Base-by-base conservation (phyloP, 2,329 filamentous ascomycete species). In the Claviceps quebecensis region DNA sequence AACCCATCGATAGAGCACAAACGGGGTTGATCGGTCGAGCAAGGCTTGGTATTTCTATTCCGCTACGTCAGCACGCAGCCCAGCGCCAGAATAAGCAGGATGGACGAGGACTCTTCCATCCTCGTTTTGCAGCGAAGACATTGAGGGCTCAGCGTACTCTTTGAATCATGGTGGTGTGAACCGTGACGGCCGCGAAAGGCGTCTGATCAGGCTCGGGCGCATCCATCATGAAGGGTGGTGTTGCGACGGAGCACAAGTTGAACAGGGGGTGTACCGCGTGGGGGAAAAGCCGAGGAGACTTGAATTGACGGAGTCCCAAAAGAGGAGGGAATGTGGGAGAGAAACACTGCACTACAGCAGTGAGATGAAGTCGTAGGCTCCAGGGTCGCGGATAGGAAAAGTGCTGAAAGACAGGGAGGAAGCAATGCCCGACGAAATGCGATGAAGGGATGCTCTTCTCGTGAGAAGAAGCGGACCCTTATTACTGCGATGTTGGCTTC, bases 11-110 rank as follows among this genome's bases (percentile, higher is more conserved):
- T 97, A 95, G 53, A 84, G 73, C 51, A 89, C 83, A 69, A 81
- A 94, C 14, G 93, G 93, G 9, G 91, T 97, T 49, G 86, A 91
- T 71, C 89, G 86, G 71, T 98, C 93, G 59, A 98, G 83, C 57
- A 93, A 87, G 52, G 87, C 77, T 82, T 98, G 93, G 68, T 95
- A 97, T 74, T 89, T 80, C 89, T 96, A 68, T 29, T 50, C 14
- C 14, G 39, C 22, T 37, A 39, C 29, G 38, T 53, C 50, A 52
- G 41, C 52, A 40, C 40, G 36, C 29, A 37, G 46, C 34, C 6
- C 17, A 36, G 22, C 1, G 17, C 26, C 26, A 51, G 11, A 22
- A 22, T 9, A 22, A 44, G 26, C 34, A n/a, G 19, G 16, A 38
- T 11, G 5, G 13, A 44, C 26, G 16, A 37, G 17, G 19, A 34